Evolutionary conservation across 164 flowering plant species (phyloP).

Genomic region (Dillenia suffruticosa): DNA sequence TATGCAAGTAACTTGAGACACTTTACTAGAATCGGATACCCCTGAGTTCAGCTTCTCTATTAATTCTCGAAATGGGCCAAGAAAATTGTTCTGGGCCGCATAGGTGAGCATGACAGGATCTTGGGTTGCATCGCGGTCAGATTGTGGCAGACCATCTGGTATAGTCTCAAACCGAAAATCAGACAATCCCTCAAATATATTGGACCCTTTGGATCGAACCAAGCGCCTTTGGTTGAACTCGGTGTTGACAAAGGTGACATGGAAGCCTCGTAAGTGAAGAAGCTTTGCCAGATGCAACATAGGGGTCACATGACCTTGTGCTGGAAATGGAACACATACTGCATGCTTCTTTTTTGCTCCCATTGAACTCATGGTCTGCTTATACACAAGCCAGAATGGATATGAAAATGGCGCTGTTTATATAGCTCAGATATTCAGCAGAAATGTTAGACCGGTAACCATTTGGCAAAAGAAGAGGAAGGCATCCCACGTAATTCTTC

Average conservation of each 20-base stretch:
- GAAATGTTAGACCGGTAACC: too few relatives aligned
- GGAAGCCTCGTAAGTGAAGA: constrained; percentile 46
- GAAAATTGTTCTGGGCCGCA: neutral
- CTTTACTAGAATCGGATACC: neutral
- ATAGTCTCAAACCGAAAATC: constrained; percentile 42
- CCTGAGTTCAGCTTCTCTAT: constrained; percentile 16
- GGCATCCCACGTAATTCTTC: too few relatives aligned
- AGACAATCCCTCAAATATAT: constrained; percentile 19
- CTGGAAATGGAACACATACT: constrained; percentile 51
- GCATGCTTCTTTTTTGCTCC: constrained; percentile 31
- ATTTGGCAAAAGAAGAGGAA: too few relatives aligned
- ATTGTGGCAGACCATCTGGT: constrained; percentile 29
- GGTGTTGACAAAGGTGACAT: constrained; percentile 56
- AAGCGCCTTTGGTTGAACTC: constrained; percentile 56
- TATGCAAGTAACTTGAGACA: constrained; percentile 24
- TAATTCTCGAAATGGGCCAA: constrained; percentile 23
- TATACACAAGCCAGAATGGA: too few relatives aligned
- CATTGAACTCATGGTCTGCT: too few relatives aligned
- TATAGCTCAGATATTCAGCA: too few relatives aligned
- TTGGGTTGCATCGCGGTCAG: constrained; percentile 18
- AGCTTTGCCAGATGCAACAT: constrained; percentile 52
- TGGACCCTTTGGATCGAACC: constrained; percentile 35
- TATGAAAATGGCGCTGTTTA: too few relatives aligned
- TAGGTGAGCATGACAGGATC: neutral
- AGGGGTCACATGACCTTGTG: constrained; percentile 69